These are phyloP conservation scores for Actinidia polygama DNA, from an alignment of 179 eudicot genomes.

Conservation along the genomic window DNA sequence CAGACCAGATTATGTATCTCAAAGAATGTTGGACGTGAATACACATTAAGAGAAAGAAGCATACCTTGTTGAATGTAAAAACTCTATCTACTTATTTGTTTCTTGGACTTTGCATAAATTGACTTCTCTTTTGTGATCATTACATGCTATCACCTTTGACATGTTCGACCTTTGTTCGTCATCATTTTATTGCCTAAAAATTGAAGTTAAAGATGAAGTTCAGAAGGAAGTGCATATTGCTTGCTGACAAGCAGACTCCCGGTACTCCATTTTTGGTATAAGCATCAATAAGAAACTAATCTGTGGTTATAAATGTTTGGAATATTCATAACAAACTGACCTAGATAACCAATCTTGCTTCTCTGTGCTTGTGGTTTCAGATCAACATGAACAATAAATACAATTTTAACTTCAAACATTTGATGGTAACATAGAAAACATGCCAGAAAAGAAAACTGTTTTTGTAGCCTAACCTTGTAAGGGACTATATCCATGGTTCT, in stretches of 20 bases:
- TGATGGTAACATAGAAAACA: not conserved
- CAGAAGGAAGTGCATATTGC: not conserved
- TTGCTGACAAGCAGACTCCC: too few relatives aligned
- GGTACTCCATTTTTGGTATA: too few relatives aligned
- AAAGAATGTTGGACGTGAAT: not conserved
- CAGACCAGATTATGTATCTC: not conserved
- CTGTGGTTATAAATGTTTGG: not conserved
- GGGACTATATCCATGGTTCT: not conserved
- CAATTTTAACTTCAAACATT: not conserved
- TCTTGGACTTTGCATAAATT: conserved; percentile 51
- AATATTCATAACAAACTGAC: not conserved
- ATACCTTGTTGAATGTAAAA: conserved; percentile 90
- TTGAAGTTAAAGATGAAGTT: not conserved
- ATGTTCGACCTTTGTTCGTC: conserved; percentile 74
- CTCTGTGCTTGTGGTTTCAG: not conserved
- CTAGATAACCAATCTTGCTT: not conserved
- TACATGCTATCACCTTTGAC: conserved; percentile 63
- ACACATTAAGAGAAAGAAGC: not conserved
- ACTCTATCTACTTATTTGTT: conserved; percentile 73
- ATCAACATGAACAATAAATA: not conserved
- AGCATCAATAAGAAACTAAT: not conserved
- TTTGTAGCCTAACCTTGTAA: not conserved
- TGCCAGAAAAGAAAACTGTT: not conserved
- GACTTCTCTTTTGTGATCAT: conserved; percentile 73
- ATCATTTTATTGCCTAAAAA: conserved; percentile 69